phyloP scores from a whole-genome alignment of 2,329 filamentous ascomycete genomes.

The Calonectria hawksworthii region DNA sequence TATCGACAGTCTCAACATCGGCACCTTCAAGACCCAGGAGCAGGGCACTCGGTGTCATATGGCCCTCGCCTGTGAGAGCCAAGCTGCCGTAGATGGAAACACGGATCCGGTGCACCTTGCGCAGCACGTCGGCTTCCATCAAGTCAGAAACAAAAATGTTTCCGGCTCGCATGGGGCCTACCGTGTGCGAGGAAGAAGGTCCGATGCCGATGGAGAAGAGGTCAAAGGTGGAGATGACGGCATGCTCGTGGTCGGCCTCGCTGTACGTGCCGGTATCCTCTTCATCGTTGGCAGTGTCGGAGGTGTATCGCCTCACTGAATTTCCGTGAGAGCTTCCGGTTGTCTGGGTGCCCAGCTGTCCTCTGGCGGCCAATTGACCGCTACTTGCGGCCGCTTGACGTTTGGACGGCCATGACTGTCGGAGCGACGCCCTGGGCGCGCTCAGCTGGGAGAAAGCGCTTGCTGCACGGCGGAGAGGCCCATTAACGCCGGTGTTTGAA shows the following conservation, averaged over 20 bases:
- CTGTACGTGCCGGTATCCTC: slow-evolving; percentile 58
- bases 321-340: neutral
- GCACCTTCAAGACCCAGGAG: slow-evolving; percentile 64
- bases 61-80: slow-evolving; percentile 65
- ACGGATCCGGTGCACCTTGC: slow-evolving; percentile 61
- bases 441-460: neutral
- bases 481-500: slow-evolving; percentile 9
- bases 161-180: slow-evolving; percentile 66
- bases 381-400: neutral
- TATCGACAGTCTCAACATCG: slow-evolving; percentile 64
- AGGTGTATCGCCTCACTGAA: neutral
- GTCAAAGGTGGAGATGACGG: slow-evolving; percentile 66
- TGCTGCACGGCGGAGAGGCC: neutral
- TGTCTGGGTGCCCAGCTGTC: neutral
- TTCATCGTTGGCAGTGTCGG: slow-evolving; percentile 45
- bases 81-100: slow-evolving; percentile 65
- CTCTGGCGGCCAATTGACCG: neutral
- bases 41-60: slow-evolving; percentile 65
- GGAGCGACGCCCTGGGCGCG: slow-evolving; percentile 8
- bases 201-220: slow-evolving; percentile 67
- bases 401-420: neutral
- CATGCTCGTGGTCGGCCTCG: slow-evolving; percentile 64
- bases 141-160: slow-evolving; percentile 66
- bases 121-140: slow-evolving; percentile 59
- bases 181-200: slow-evolving; percentile 65